Percentiles rank a stretch among this genome's conserved stretches.
Evolutionary conservation across 2,329 filamentous ascomycete genomes (phyloP).

Genomic region (Pseudogymnoascus sp.): DNA sequence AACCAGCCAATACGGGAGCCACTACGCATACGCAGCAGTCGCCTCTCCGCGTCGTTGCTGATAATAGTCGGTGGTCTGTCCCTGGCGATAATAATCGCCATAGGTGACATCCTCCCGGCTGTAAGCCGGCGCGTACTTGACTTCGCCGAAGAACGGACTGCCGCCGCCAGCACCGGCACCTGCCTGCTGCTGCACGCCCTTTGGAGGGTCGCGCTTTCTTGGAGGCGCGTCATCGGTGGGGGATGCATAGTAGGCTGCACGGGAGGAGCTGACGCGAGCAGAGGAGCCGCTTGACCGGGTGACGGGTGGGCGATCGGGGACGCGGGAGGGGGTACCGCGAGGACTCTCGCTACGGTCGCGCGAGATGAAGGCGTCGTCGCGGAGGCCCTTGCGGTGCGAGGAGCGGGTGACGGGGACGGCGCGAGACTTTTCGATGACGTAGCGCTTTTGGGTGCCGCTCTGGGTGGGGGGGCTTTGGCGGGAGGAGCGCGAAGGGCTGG

Average conservation of each 20-base stretch:
- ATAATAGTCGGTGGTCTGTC: background rate
- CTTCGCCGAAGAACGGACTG: conserved; percentile 2
- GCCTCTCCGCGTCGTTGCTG: background rate
- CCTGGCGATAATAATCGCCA: conserved; percentile 7
- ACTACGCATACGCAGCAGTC: background rate
- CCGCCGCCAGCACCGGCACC: background rate
- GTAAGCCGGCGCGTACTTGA: conserved; percentile 5
- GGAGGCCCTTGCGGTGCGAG: conserved; percentile 18
- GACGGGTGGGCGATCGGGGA: conserved; percentile 16
- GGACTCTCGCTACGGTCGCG: conserved; percentile 22
- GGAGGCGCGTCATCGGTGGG: background rate
- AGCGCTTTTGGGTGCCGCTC: conserved; percentile 13
- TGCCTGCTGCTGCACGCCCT: background rate
- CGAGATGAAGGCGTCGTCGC: conserved; percentile 15
- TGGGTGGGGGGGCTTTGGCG: conserved; percentile 13
- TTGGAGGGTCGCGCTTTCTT: background rate
- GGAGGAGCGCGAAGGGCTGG: conserved; percentile 12
- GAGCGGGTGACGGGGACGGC: conserved; percentile 16
- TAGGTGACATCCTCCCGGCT: background rate
- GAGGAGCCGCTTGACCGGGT: conserved; percentile 9
- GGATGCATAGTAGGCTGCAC: background rate
- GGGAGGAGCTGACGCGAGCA: background rate
- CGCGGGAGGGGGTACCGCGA: conserved; percentile 12
- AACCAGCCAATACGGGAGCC: background rate
- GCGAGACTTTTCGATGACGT: conserved; percentile 21